Evolutionary conservation across 768 basidiomycete genomes (phyloP).

Genomic region (Boletus rufocinnamomeus): DNA sequence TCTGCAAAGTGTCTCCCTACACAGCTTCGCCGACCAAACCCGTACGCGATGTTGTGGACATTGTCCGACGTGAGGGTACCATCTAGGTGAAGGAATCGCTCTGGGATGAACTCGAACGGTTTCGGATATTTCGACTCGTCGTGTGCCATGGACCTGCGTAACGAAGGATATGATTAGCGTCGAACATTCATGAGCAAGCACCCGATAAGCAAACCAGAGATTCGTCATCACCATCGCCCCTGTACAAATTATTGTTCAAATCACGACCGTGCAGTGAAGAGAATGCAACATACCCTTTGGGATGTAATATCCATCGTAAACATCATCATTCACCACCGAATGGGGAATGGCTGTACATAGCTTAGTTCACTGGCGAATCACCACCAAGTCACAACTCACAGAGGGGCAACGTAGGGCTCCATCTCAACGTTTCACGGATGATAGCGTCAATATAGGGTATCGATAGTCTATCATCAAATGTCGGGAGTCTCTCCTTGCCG

Average conservation of each 20-base stretch:
- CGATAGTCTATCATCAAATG: constrained; percentile 12
- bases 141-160: constrained; percentile 20
- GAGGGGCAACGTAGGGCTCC: constrained; percentile 17
- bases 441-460: constrained; percentile 42
- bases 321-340: constrained; percentile 13
- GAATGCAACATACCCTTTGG: constrained; percentile 2
- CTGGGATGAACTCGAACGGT: constrained; percentile 39
- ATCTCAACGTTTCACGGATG: constrained; percentile 35
- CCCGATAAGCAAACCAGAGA: constrained; percentile 25
- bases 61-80: constrained; percentile 18
- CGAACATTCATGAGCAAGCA: background rate
- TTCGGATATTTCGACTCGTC: constrained; percentile 36
- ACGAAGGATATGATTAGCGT: background rate
- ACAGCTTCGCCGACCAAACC: constrained; percentile 26
- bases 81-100: constrained; percentile 34
- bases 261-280: background rate
- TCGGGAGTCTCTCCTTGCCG: constrained; percentile 25
- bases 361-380: background rate
- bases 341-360: constrained; percentile 17
- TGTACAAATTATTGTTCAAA: constrained; percentile 4
- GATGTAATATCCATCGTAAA: constrained; percentile 22
- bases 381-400: constrained; percentile 12
- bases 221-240: constrained; percentile 31
- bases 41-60: constrained; percentile 19
- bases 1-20: constrained; percentile 23